phyloP scores from a whole-genome alignment of 2,329 filamentous ascomycete species.

The Beauveria sp. region DNA sequence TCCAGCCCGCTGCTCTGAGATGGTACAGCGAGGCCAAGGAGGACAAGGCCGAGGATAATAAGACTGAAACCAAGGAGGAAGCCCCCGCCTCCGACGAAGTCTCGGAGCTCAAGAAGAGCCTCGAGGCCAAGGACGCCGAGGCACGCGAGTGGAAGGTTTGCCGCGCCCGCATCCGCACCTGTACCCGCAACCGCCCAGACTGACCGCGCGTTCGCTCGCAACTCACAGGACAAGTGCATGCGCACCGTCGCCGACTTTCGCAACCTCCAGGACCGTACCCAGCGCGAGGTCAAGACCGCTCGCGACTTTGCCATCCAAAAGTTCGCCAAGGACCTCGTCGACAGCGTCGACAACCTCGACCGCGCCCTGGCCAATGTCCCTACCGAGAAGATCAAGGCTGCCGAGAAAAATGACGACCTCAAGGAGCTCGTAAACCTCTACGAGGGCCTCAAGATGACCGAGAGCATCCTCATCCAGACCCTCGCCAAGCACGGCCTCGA shows the following conservation, averaged over 20 bases:
- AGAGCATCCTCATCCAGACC: conserved; percentile 77
- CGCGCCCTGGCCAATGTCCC: conserved; percentile 78
- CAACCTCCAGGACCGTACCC: conserved; percentile 92
- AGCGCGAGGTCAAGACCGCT: conserved; percentile 79
- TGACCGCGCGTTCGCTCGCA: background rate
- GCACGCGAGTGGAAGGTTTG: conserved; percentile 75
- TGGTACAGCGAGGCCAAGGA: conserved; percentile 44
- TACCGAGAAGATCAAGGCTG: conserved; percentile 56
- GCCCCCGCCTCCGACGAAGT: conserved; percentile 28
- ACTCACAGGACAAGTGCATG: conserved; percentile 77
- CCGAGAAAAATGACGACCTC: conserved; percentile 42
- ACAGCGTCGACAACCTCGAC: conserved; percentile 95
- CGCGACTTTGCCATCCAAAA: conserved; percentile 92
- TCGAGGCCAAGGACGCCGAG: conserved; percentile 46
- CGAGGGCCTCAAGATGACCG: conserved; percentile 91
- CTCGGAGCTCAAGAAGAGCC: conserved; percentile 40
- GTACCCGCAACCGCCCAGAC: background rate
- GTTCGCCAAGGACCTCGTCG: conserved; percentile 90
- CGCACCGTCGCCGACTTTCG: conserved; percentile 94
- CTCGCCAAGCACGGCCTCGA: conserved; percentile 92
- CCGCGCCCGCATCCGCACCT: conserved; percentile 10
- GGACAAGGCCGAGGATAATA: conserved; percentile 26
- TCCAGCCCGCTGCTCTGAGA: conserved; percentile 28
- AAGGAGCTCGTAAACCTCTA: conserved; percentile 75
- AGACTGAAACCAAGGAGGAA: conserved; percentile 20